Evolutionary conservation across 1,284 basidiomycete genomes (phyloP).

Genomic region (Porodaedalea pini): DNA sequence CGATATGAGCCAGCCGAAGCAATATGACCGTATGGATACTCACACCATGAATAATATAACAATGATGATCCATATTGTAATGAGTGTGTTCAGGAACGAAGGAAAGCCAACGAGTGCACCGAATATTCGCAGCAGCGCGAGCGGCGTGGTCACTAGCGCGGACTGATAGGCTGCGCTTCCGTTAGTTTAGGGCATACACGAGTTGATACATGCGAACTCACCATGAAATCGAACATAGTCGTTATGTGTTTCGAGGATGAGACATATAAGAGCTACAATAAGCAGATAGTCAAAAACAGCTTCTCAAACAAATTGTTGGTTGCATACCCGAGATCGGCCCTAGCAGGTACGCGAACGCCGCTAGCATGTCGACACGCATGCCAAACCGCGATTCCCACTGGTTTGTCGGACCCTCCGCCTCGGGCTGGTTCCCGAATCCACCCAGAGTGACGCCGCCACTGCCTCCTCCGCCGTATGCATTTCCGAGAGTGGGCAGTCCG

Average conservation of each 20-base stretch:
- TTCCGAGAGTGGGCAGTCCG: slow-evolving; percentile 55
- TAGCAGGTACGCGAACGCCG: slow-evolving; percentile 64
- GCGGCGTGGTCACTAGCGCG: slow-evolving; percentile 64
- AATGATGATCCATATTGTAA: slow-evolving; percentile 43
- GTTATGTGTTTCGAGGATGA: slow-evolving; percentile 76
- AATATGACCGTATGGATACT: slow-evolving; percentile 27
- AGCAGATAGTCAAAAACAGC: slow-evolving; percentile 12
- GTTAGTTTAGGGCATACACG: background rate
- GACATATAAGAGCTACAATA: slow-evolving; percentile 55
- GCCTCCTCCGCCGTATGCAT: slow-evolving; percentile 40
- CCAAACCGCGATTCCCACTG: slow-evolving; percentile 73
- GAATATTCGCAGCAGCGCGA: slow-evolving; percentile 60
- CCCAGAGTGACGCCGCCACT: slow-evolving; percentile 23
- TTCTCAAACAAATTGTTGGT: background rate
- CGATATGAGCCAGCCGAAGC: slow-evolving; percentile 9
- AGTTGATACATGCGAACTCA: slow-evolving; percentile 31
- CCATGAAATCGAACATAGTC: slow-evolving; percentile 81
- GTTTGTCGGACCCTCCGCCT: slow-evolving; percentile 49
- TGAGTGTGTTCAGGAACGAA: slow-evolving; percentile 43
- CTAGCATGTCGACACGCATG: slow-evolving; percentile 66
- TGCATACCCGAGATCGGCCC: slow-evolving; percentile 72
- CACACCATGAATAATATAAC: slow-evolving; percentile 55
- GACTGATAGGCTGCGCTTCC: slow-evolving; percentile 67
- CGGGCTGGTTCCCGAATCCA: slow-evolving; percentile 30
- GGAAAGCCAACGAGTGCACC: slow-evolving; percentile 50